phyloP scores from a whole-genome alignment of 805 yeast genomes.

The Saccharomycopsis guyanensis region DNA sequence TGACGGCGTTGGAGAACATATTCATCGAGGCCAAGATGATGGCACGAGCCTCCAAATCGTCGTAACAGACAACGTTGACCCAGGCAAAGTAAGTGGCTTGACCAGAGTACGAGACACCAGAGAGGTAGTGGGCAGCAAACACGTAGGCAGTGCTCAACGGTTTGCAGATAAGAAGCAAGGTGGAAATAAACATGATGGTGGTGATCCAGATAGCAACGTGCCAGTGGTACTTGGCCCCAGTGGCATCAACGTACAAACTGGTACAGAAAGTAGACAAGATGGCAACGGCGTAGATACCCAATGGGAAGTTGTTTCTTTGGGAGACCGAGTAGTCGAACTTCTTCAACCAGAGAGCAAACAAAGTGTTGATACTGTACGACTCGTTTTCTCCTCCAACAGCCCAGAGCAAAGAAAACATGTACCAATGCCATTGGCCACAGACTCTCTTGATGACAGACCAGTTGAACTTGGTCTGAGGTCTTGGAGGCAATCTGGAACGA shows the following conservation, averaged over 20 bases:
- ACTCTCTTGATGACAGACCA: constrained; percentile 38
- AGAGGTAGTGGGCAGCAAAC: constrained; percentile 48
- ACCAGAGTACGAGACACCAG: constrained; percentile 50
- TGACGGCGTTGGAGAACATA: constrained; percentile 55
- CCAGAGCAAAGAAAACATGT: constrained; percentile 46
- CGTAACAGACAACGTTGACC: constrained; percentile 52
- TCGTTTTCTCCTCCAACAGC: constrained; percentile 42
- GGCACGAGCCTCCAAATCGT: constrained; percentile 58
- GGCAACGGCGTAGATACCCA: constrained; percentile 48
- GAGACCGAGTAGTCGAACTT: constrained; percentile 35
- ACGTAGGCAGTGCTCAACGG: constrained; percentile 34
- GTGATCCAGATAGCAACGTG: constrained; percentile 42
- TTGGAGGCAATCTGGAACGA: constrained; percentile 34
- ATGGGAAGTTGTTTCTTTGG: constrained; percentile 44
- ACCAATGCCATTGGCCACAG: constrained; percentile 49
- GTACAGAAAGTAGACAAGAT: constrained; percentile 37
- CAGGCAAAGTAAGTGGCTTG: constrained; percentile 56
- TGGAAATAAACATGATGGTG: constrained; percentile 34
- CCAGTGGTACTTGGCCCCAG: constrained; percentile 40
- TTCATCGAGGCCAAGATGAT: constrained; percentile 59
- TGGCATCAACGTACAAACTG: constrained; percentile 37
- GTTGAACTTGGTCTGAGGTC: constrained; percentile 25
- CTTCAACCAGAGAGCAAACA: constrained; percentile 42
- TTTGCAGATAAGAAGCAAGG: constrained; percentile 38
- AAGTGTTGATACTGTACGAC: constrained; percentile 38